These are phyloP conservation scores for Trypanosoma cruzi DNA, from an alignment of 208 protist genomes.

Conservation along the genomic window DNA sequence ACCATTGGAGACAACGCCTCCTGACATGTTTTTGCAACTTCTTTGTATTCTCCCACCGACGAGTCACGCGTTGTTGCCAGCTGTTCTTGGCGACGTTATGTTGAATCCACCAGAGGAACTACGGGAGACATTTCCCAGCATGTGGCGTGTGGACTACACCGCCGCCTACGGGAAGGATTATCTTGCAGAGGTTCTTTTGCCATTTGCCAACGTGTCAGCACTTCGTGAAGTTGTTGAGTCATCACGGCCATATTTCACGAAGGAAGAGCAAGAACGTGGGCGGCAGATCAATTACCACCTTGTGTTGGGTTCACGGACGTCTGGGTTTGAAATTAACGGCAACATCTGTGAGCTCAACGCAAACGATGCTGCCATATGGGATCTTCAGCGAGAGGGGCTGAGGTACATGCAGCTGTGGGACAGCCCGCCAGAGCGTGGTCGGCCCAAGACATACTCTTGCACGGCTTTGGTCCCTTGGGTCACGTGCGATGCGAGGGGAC, in stretches of 20 bases:
- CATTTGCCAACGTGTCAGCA: constrained; percentile 58
- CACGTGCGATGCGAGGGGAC: neutral
- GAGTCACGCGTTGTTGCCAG: constrained; percentile 54
- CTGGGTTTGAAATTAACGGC: constrained; percentile 36
- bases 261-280: constrained; percentile 39
- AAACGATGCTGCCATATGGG: constrained; percentile 16
- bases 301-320: constrained; percentile 16
- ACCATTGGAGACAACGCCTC: constrained; percentile 43
- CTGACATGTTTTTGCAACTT: constrained; percentile 66
- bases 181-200: constrained; percentile 67
- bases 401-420: constrained; percentile 41
- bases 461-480: constrained; percentile 40
- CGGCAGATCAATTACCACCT: constrained; percentile 27
- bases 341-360: constrained; percentile 28
- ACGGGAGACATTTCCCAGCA: constrained; percentile 52
- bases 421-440: constrained; percentile 32
- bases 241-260: constrained; percentile 24
- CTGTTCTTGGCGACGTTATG: constrained; percentile 53
- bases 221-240: constrained; percentile 41
- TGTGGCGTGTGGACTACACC: constrained; percentile 75
- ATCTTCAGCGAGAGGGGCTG: constrained; percentile 14
- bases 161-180: constrained; percentile 63
- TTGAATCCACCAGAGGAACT: constrained; percentile 38
- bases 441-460: constrained; percentile 69
- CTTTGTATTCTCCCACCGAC: constrained; percentile 79